phyloP scores from a whole-genome alignment of 108 stramenopile genomes.

The Nannochloropsis gaditana region DNA sequence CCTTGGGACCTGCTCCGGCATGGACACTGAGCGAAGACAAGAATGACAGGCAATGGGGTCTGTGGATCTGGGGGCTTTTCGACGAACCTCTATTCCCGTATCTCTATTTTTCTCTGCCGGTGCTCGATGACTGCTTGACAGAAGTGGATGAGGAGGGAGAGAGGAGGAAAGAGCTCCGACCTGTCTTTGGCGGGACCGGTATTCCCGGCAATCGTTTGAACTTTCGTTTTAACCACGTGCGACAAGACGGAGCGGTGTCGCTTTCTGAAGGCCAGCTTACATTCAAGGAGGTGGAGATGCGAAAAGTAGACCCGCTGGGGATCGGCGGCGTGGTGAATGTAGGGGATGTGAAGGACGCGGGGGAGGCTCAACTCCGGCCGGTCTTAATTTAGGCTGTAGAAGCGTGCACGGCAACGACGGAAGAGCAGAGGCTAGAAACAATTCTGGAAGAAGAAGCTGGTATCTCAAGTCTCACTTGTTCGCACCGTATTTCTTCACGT shows the following conservation, averaged over 20 bases:
- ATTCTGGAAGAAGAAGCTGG: too few relatives aligned
- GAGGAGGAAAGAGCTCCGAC: not conserved
- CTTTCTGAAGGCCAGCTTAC: not conserved
- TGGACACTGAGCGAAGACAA: conserved; percentile 7
- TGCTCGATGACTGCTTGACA: not conserved
- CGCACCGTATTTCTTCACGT: too few relatives aligned
- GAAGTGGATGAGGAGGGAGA: not conserved
- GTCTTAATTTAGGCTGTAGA: not conserved
- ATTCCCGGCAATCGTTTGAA: not conserved
- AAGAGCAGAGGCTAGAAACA: too few relatives aligned
- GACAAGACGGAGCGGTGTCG: not conserved
- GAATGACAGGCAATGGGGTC: conserved; percentile 14
- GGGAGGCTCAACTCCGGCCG: not conserved
- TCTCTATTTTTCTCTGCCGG: not conserved
- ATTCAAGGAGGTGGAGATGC: conserved; percentile 2
- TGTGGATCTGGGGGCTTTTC: conserved; percentile 2
- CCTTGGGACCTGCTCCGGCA: not conserved
- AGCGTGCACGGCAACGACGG: too few relatives aligned
- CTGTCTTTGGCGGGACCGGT: not conserved
- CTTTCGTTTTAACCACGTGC: not conserved
- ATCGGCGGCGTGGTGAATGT: not conserved
- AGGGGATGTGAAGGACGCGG: not conserved
- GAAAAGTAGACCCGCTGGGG: not conserved
- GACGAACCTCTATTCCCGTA: not conserved
- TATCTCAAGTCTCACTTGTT: too few relatives aligned